phyloP scores from a whole-genome alignment of 495 filamentous ascomycete genomes.

The Rostrohypoxylon terebratum region DNA sequence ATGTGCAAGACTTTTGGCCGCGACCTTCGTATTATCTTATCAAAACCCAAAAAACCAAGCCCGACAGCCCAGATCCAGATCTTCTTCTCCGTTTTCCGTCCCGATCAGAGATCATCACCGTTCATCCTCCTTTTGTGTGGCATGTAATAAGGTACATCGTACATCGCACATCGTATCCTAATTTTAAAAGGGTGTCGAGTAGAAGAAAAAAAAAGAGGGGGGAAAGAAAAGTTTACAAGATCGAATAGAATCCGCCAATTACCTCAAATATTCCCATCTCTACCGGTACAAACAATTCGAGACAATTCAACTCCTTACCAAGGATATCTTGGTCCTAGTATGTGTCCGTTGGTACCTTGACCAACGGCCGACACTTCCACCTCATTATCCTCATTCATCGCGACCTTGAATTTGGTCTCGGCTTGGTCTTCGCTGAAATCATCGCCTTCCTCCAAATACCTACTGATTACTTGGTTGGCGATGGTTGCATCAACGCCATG shows the following conservation, averaged over 20 bases:
- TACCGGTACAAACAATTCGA: slow-evolving; percentile 5
- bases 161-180: slow-evolving; percentile 1
- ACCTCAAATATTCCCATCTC: background rate
- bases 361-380: slow-evolving; percentile 19
- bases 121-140: slow-evolving; percentile 3
- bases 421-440: slow-evolving; percentile 48
- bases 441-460: slow-evolving; percentile 49
- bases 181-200: background rate
- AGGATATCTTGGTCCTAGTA: slow-evolving; percentile 18
- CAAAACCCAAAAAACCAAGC: no score
- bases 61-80: no score
- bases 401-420: slow-evolving; percentile 43
- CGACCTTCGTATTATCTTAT: no score
- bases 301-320: slow-evolving; percentile 10
- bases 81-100: background rate
- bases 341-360: slow-evolving; percentile 1
- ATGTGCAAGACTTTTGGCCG: no score
- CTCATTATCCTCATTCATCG: slow-evolving; percentile 38
- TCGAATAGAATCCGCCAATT: background rate
- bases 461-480: slow-evolving; percentile 40
- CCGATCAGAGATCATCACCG: background rate
- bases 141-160: slow-evolving; percentile 6
- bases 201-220: background rate
- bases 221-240: background rate
- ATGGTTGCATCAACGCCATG: slow-evolving; percentile 34